Evolutionary conservation across 306 rosid genomes (phyloP).

Genomic region (Corylus avellana): DNA sequence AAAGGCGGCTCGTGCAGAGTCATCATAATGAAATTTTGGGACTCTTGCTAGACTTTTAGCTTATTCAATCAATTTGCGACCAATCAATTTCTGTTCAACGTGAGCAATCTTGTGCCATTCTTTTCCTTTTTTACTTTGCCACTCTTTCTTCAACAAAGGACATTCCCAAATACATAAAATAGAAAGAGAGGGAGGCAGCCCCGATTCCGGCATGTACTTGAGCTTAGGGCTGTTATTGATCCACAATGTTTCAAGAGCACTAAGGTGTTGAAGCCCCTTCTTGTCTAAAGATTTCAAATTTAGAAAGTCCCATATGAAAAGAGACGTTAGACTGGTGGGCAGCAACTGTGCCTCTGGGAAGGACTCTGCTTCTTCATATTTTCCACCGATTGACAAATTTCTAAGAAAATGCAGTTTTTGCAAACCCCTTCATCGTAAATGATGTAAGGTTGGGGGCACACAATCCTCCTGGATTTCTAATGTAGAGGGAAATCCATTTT

Average conservation of each 20-base stretch:
- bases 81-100: no score
- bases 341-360: neutral
- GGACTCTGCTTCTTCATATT: neutral
- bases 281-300: no score
- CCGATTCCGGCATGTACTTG: slow-evolving; percentile 11
- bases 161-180: neutral
- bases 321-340: neutral
- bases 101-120: no score
- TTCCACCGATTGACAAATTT: rapidly evolving
- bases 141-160: no score
- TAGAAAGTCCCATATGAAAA: no score
- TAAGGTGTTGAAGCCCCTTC: no score
- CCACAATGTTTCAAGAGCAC: no score
- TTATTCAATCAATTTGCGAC: no score
- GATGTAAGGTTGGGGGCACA: neutral
- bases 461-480: neutral
- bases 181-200: slow-evolving; percentile 3
- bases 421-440: neutral
- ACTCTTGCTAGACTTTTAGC: neutral
- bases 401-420: neutral
- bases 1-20: no score
- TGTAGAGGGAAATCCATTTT: no score
- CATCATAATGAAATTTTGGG: no score
- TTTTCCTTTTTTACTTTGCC: no score
- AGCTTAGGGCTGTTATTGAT: rapidly evolving